These are phyloP conservation scores for Entophlyctis luteolus DNA, from an alignment of 192 early-diverging fungal species.

Conservation along the genomic window DNA sequence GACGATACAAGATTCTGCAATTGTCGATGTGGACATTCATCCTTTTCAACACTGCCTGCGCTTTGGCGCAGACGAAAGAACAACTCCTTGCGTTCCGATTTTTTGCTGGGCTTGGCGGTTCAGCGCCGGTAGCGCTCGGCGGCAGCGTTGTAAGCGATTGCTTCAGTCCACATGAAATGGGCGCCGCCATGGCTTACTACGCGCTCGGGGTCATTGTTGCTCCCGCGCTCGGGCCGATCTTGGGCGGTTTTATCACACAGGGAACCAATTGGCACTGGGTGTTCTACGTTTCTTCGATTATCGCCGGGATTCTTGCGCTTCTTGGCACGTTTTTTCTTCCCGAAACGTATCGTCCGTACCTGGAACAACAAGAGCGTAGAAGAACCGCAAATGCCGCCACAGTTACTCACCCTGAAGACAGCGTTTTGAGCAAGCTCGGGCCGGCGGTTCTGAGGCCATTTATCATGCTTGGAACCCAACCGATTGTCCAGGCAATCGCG, in stretches of 20 bases:
- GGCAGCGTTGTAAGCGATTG: conserved; percentile 54
- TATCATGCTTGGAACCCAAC: conserved; percentile 11
- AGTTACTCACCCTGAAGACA: background rate
- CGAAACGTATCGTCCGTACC: conserved; percentile 44
- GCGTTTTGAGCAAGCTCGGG: background rate
- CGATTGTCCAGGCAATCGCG: background rate
- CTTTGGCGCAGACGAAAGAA: conserved; percentile 33
- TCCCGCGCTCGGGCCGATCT: conserved; percentile 48
- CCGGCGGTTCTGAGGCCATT: background rate
- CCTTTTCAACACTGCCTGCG: conserved; percentile 47
- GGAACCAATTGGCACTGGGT: conserved; percentile 51
- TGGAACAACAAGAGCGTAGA: background rate
- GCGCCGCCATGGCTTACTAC: conserved; percentile 52
- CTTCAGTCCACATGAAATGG: conserved; percentile 48
- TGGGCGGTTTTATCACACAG: conserved; percentile 53
- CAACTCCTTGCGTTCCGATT: conserved; percentile 46
- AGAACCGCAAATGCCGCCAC: background rate
- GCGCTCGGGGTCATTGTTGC: conserved; percentile 49
- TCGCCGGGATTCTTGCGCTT: conserved; percentile 49
- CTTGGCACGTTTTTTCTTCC: conserved; percentile 53
- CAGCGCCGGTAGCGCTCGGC: conserved; percentile 32
- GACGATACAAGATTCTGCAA: conserved; percentile 44
- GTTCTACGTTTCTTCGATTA: conserved; percentile 56
- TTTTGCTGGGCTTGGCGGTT: conserved; percentile 44
- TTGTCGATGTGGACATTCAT: conserved; percentile 40